A percentile compares a stretch with the other conserved stretches of the same genome.
Evolutionary conservation across 2,329 filamentous ascomycete species (phyloP).

Genomic region (Botrytis deweyae): DNA sequence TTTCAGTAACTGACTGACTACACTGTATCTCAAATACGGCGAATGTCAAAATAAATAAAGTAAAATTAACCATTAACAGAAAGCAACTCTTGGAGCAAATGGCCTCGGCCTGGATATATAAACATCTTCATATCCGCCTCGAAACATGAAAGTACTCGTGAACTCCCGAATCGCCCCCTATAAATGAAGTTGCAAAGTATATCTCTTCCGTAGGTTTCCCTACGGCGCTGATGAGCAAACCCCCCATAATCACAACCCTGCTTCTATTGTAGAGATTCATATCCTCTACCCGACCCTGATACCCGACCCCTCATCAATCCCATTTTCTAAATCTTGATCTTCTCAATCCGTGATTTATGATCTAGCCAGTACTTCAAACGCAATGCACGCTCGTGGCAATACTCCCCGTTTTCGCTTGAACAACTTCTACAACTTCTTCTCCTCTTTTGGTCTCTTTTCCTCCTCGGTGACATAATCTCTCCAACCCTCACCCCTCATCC

Average conservation of each 20-base stretch:
- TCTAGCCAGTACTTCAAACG: not conserved
- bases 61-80: not conserved
- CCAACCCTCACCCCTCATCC: slow-evolving; percentile 37
- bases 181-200: not conserved
- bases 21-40: not conserved
- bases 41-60: not conserved
- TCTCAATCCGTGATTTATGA: not conserved
- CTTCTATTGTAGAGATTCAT: not conserved
- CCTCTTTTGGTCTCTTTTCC: slow-evolving; percentile 28
- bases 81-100: not conserved
- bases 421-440: slow-evolving; percentile 17
- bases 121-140: not conserved
- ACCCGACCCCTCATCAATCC: not conserved
- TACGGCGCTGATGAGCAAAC: not conserved
- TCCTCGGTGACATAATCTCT: slow-evolving; percentile 32
- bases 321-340: not conserved
- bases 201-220: not conserved
- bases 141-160: not conserved
- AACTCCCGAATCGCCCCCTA: not conserved
- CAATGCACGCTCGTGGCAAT: not conserved
- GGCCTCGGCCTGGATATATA: slow-evolving; percentile 14
- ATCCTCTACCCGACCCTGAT: not conserved
- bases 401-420: not conserved
- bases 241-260: not conserved
- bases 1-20: not conserved